phyloP scores from a whole-genome alignment of 2,329 filamentous ascomycete genomes.

The Neofusicoccum sp. region DNA sequence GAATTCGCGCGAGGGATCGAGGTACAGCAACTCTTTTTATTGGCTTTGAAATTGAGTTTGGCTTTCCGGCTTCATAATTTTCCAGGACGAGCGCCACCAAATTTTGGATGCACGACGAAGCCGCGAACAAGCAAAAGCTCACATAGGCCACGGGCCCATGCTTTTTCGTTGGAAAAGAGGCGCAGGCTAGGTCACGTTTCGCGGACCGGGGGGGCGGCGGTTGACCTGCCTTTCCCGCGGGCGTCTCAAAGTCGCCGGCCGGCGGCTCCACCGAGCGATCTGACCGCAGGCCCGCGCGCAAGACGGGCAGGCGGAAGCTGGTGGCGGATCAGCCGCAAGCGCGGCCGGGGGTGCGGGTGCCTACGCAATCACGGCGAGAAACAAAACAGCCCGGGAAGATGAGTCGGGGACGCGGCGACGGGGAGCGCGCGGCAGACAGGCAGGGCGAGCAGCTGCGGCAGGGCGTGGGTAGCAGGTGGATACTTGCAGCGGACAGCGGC shows the following conservation, averaged over 20 bases:
- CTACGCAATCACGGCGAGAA: constrained; percentile 12
- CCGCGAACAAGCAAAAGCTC: constrained; percentile 7
- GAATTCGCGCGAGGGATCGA: background rate
- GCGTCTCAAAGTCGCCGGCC: background rate
- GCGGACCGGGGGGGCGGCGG: background rate
- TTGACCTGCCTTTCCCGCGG: constrained; percentile 4
- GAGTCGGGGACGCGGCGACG: background rate
- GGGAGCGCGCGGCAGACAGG: background rate
- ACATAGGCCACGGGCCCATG: background rate
- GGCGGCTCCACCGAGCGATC: constrained; percentile 11
- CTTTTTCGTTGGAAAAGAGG: background rate
- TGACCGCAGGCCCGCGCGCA: constrained; percentile 10
- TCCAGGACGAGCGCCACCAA: constrained; percentile 14
- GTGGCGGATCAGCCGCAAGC: constrained; percentile 16
- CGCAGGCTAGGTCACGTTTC: background rate
- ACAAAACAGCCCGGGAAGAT: constrained; percentile 7
- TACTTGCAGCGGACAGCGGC: background rate
- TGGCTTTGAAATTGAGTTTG: constrained; percentile 2
- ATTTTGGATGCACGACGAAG: constrained; percentile 12
- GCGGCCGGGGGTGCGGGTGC: background rate
- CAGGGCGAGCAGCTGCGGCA: background rate
- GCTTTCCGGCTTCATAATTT: background rate
- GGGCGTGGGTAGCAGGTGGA: background rate
- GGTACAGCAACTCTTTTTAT: background rate
- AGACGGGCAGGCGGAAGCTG: constrained; percentile 10